Base-by-base conservation (phyloP, 768 basidiomycete species). In the Lactarius quietus region DNA sequence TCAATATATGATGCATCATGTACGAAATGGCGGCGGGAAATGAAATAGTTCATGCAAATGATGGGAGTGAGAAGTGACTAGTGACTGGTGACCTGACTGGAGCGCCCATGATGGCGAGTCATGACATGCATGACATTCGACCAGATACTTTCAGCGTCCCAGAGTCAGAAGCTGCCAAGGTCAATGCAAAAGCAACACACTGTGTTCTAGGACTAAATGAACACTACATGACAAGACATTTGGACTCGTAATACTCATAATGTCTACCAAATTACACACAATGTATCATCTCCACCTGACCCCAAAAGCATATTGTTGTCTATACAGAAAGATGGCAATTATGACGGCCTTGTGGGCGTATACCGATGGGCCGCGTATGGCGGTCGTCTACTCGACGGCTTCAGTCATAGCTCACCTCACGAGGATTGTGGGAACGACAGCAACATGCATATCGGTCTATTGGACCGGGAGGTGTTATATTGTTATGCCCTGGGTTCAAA, bases 381-480 rank as follows among this genome's bases (percentile, higher is more conserved):
- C 0, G 85, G 84, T 61, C 82, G 79, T 2, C 61, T 51, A 12
- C 62, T 56, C 35, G 43, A 58, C 43, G 61, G 62, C 8, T 57
- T 56, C n/a, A 56, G 38, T 6, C 9, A 54, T 15, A 20, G 33
- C 5, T 57, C 78, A 2, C 76, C 78, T 45, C 72, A 77, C 0
- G 72, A 77, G 20, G 78, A 78, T 48, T 73, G 70, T 14, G 72
- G 73, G 56, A 81, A 82, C 14, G 87, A 87, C 52, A 75, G 68
- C 0, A 87, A 88, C 17, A 89, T 90, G 78, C n/a, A n/a, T n/a
- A n/a, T n/a, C n/a, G 82, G 85, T 45, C 78, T 76, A 52, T 76
- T 98, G 41, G 88, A 92, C 70, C 79, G 79, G 57, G 92, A 95
- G 72, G 89, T 97, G n/a, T n/a, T n/a, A n/a, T n/a, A 12, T 65